Conservation (phyloP, 805 yeast genomes). For the Saturnispora mendoncae region DNA sequence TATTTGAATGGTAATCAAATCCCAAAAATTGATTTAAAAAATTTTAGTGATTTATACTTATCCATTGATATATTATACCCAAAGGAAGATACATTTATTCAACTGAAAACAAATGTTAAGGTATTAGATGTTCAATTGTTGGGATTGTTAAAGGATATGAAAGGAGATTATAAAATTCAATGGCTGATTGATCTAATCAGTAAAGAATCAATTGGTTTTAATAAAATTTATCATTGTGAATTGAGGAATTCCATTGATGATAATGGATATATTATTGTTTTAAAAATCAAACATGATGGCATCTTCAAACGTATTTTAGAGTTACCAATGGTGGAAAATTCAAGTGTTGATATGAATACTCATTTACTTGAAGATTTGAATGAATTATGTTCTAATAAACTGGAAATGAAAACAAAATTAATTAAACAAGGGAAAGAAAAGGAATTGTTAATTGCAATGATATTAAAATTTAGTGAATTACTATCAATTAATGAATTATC, state of each 20-base stretch:
- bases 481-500: constrained; percentile 1
- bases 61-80: constrained; percentile 5
- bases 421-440: constrained; percentile 4
- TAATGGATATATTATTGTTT: neutral
- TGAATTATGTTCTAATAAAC: constrained; percentile 3
- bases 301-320: constrained; percentile 8
- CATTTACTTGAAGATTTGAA: constrained; percentile 6
- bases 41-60: neutral
- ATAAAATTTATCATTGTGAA: constrained; percentile 3
- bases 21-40: neutral
- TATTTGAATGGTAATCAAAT: too few relatives aligned
- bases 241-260: neutral
- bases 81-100: constrained; percentile 4
- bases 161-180: neutral
- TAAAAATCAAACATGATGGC: constrained; percentile 8
- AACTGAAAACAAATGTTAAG: constrained; percentile 1
- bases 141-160: neutral
- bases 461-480: constrained; percentile 3
- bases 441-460: neutral
- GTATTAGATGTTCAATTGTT: neutral
- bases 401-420: neutral
- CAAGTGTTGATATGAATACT: constrained; percentile 7
- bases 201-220: constrained; percentile 6
- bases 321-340: neutral
- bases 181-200: constrained; percentile 10